Conservation (phyloP, 2,329 filamentous ascomycete species). For the Zopfia rhizophila region DNA sequence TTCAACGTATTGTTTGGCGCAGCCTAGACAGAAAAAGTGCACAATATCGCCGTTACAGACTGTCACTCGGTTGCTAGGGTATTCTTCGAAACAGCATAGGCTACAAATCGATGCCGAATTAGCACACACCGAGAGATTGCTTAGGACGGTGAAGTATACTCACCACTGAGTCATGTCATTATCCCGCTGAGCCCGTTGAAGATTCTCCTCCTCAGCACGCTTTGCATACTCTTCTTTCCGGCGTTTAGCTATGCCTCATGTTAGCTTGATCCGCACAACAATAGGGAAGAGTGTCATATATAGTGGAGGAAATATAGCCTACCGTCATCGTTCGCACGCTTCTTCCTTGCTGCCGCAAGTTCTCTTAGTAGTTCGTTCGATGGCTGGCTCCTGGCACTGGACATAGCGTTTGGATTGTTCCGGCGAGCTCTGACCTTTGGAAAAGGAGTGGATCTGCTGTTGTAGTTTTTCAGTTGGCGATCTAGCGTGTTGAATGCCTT, state of each 20-base stretch:
- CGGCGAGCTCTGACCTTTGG: conserved; percentile 21
- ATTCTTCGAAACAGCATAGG: conserved; percentile 76
- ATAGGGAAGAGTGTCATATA: too few species aligned
- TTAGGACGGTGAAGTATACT: conserved; percentile 22
- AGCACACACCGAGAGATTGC: too few species aligned
- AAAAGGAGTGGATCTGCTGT: conserved; percentile 22
- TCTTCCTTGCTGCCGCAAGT: conserved; percentile 42
- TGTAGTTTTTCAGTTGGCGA: conserved; percentile 36
- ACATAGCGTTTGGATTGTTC: conserved; percentile 20
- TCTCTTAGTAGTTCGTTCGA: conserved; percentile 42
- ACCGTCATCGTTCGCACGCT: conserved; percentile 31
- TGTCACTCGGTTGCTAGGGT: conserved; percentile 73
- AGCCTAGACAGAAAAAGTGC: conserved; percentile 77
- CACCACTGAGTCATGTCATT: conserved; percentile 69
- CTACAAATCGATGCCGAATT: conserved; percentile 41
- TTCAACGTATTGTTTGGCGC: conserved; percentile 73
- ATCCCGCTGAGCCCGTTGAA: conserved; percentile 33
- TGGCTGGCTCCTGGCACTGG: background rate
- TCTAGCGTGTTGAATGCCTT: conserved; percentile 50
- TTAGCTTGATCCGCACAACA: conserved; percentile 11
- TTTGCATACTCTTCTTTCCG: conserved; percentile 33
- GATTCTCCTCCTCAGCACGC: conserved; percentile 49
- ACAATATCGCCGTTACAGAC: conserved; percentile 68
- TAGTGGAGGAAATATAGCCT: conserved; percentile 9
- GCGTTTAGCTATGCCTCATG: conserved; percentile 34